Base-by-base conservation (phyloP, 176 grass and related monocot genomes). In the Neostapfia colusana region DNA sequence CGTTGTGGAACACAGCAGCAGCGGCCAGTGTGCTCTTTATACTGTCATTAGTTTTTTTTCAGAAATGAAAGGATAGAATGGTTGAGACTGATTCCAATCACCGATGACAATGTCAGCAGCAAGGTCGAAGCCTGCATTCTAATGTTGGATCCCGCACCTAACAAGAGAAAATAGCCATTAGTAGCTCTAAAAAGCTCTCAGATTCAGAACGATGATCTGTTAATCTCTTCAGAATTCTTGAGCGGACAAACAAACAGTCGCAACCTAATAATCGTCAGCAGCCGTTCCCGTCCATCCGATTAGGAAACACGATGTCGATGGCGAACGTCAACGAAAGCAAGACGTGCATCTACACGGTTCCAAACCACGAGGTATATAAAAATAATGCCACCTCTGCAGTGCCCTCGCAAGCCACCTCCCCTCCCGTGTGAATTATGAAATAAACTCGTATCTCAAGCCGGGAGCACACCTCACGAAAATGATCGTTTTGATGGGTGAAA, bases 231-330 rank as follows among this genome's bases (percentile, higher is more conserved):
- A 8, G 49, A 0, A 17, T 17, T 12, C 44, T 53, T 51, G 13
- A 68, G 42, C 27, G 7, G 31, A 24, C 39, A 31, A 25, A n/a
- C n/a, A 31, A 85, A 48, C 60, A 72, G 20, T 3, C 2, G 40
- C 38, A 4, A 80, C 51, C 45, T n/a, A n/a, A n/a, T 57, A 58
- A 82, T 65, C 73, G 28, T 82, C 37, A 76, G 16, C 83, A 65
- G 14, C 65, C 14, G 65, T 64, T 71, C 6, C 25, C 15, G 9
- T 62, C 38, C 62, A 10, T 63, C 36, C 7, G 62, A 57, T 55
- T 50, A 83, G 73, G 42, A 42, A 54, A 44, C 12, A 4, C 28
- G 42, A 60, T 6, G 18, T 61, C 7, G 64, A n/a, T 64, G 63
- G 69, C 83, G 63, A 42, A 7, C 26, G 43, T n/a, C n/a, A n/a